These are phyloP conservation scores for Yamadazyma jaroonii DNA, from an alignment of 1,139 yeast genomes.

Conservation along the genomic window DNA sequence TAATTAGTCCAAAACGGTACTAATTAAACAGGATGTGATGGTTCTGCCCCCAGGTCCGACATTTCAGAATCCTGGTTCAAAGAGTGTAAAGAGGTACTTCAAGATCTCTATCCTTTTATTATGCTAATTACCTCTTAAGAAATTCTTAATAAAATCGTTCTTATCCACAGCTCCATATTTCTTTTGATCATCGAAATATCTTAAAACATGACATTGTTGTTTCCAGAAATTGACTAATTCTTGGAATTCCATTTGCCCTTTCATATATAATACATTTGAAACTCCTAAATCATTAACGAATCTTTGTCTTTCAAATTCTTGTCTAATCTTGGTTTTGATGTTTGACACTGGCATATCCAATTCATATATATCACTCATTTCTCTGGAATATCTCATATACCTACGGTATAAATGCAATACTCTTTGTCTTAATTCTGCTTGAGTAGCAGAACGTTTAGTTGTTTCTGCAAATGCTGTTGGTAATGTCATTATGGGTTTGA, in stretches of 20 bases:
- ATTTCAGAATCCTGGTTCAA: too few relatives aligned
- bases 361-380: conserved; percentile 68
- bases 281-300: conserved; percentile 65
- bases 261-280: conserved; percentile 66
- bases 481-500: conserved; percentile 43
- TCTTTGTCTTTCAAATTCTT: conserved; percentile 83
- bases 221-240: conserved; percentile 90
- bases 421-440: conserved; percentile 60
- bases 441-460: conserved; percentile 63
- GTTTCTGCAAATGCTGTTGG: conserved; percentile 87
- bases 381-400: conserved; percentile 63
- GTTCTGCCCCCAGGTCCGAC: too few relatives aligned
- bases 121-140: conserved; percentile 55
- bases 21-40: too few relatives aligned
- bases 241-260: conserved; percentile 91
- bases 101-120: not conserved
- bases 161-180: conserved; percentile 46
- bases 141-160: conserved; percentile 65
- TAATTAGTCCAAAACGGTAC: too few relatives aligned
- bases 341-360: conserved; percentile 80
- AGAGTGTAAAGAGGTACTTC: too few relatives aligned
- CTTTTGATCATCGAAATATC: conserved; percentile 71
- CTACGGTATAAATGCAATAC: conserved; percentile 72
- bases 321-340: conserved; percentile 81
- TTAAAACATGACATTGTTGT: conserved; percentile 82